phyloP scores from a whole-genome alignment of 257 asterid species.

The Cruciata laevipes region DNA sequence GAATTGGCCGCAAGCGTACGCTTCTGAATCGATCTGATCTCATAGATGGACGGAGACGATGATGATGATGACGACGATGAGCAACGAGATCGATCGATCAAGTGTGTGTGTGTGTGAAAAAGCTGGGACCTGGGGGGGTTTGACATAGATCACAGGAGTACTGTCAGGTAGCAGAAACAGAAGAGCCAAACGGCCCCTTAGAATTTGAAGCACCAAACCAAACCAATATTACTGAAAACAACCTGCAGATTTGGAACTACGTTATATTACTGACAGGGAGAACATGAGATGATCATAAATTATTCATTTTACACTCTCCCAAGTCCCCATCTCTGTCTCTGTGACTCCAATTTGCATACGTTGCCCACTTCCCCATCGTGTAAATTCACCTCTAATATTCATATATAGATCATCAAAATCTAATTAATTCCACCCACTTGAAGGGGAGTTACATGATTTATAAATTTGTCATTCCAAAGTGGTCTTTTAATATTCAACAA shows the following conservation, averaged over 20 bases:
- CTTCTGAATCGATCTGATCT: neutral
- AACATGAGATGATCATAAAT: constrained; percentile 33
- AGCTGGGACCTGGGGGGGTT: constrained; percentile 11
- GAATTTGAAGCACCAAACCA: constrained; percentile 41
- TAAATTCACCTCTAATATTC: neutral
- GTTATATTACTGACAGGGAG: constrained; percentile 33
- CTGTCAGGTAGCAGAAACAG: constrained; percentile 19
- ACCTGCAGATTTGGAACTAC: constrained; percentile 48
- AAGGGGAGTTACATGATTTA: neutral
- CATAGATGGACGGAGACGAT: neutral
- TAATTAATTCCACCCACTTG: neutral
- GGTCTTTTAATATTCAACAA: too few species aligned
- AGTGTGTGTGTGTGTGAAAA: neutral
- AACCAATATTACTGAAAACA: constrained; percentile 27
- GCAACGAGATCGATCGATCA: too few species aligned
- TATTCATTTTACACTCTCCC: constrained; percentile 19
- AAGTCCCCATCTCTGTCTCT: constrained; percentile 39
- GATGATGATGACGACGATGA: too few species aligned
- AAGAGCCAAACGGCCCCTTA: constrained; percentile 32
- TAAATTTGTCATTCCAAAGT: too few species aligned
- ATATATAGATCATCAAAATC: neutral
- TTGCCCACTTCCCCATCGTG: constrained; percentile 38
- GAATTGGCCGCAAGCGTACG: constrained; percentile 8
- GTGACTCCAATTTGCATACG: constrained; percentile 33
- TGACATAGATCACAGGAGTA: constrained; percentile 15